A percentile compares a stretch with the other conserved stretches of the same genome.
Conservation (phyloP, 257 asterid genomes). For the Salvia hispanica region DNA sequence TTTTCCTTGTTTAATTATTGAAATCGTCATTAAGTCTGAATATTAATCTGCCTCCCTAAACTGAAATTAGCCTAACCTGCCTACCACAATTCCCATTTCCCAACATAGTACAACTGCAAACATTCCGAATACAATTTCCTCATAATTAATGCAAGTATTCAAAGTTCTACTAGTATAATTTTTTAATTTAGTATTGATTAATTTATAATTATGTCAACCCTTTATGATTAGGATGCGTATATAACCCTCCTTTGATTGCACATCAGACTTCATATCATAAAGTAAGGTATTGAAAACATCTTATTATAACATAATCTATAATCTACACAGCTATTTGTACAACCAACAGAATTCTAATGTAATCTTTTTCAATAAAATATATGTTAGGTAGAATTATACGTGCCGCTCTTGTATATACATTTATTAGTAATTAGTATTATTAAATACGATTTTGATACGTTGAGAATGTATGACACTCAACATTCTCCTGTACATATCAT, state of each 20-base stretch:
- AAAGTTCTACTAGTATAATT: background rate
- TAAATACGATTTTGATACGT: slow-evolving; percentile 22
- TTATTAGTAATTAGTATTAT: background rate
- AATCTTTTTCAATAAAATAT: background rate
- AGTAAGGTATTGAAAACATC: slow-evolving; percentile 34
- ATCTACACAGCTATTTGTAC: slow-evolving; percentile 33
- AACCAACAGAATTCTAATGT: slow-evolving; percentile 35
- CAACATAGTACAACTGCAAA: slow-evolving; percentile 26
- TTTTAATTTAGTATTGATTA: background rate
- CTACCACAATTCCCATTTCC: slow-evolving; percentile 24
- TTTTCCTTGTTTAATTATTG: background rate
- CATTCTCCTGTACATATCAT: slow-evolving; percentile 39
- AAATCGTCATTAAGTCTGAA: background rate
- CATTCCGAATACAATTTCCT: slow-evolving; percentile 17
- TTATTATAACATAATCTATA: slow-evolving; percentile 15
- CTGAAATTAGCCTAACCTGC: background rate
- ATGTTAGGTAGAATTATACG: slow-evolving; percentile 33
- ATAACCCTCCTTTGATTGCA: slow-evolving; percentile 27
- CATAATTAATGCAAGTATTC: slow-evolving; percentile 18
- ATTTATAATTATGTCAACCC: slow-evolving; percentile 40
- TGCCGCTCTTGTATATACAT: slow-evolving; percentile 31
- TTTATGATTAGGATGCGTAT: slow-evolving; percentile 35
- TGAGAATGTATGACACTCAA: slow-evolving; percentile 28
- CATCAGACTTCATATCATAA: slow-evolving; percentile 35
- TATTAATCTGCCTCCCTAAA: slow-evolving; percentile 1